These are phyloP conservation scores for Euphorbia celastroides DNA, from an alignment of 441 rosid species.

Conservation along the genomic window DNA sequence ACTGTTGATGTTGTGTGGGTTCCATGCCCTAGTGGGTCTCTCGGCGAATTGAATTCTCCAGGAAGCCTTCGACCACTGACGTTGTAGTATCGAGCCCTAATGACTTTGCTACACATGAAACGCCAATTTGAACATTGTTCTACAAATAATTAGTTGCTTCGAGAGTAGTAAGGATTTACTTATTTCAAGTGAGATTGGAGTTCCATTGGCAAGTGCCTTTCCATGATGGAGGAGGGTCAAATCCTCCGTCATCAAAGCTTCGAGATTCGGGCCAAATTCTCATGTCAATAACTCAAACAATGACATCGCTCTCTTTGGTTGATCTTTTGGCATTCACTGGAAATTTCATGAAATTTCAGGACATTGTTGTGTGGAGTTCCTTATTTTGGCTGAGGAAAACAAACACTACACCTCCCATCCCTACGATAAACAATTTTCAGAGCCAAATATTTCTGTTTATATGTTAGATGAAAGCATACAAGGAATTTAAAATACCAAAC, in stretches of 20 bases:
- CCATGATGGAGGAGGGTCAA: slow-evolving; percentile 54
- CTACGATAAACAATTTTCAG: too few relatives aligned
- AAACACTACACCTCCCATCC: slow-evolving; percentile 24
- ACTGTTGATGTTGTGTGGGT: slow-evolving; percentile 79
- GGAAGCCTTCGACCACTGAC: slow-evolving; percentile 30
- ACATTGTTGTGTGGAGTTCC: slow-evolving; percentile 28
- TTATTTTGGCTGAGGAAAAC: slow-evolving; percentile 26
- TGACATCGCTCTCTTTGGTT: too few relatives aligned
- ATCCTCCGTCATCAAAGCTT: slow-evolving; percentile 37
- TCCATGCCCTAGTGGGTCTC: slow-evolving; percentile 75
- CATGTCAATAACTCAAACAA: too few relatives aligned
- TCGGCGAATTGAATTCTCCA: slow-evolving; percentile 31
- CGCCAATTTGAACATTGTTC: too few relatives aligned
- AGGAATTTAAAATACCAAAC: too few relatives aligned
- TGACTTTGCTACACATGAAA: slow-evolving; percentile 39
- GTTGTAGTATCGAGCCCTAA: slow-evolving; percentile 57
- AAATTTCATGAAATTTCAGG: slow-evolving; percentile 39
- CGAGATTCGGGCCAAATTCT: slow-evolving; percentile 42
- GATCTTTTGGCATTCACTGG: not conserved
- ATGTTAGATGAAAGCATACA: too few relatives aligned
- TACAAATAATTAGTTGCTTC: too few relatives aligned
- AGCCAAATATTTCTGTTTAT: too few relatives aligned
- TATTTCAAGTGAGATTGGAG: slow-evolving; percentile 54
- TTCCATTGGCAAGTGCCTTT: slow-evolving; percentile 41
- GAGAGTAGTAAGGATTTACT: slow-evolving; percentile 23